These are phyloP conservation scores for Amauroascus niger DNA, from an alignment of 2,329 filamentous ascomycete species.

Conservation along the genomic window DNA sequence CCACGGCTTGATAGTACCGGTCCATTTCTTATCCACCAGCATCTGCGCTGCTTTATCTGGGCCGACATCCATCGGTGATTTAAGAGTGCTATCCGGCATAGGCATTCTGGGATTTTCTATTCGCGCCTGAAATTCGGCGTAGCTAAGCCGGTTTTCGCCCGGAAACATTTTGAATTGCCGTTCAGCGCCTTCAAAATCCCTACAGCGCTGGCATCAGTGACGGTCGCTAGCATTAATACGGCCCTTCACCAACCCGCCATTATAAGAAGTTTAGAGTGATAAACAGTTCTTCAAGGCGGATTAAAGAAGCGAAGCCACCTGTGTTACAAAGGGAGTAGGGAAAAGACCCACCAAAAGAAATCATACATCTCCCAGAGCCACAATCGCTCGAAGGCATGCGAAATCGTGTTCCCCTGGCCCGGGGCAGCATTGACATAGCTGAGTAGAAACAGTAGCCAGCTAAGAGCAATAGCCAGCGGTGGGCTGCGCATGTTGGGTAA, in stretches of 20 bases:
- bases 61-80: not conserved
- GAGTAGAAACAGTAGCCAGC: not conserved
- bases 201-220: too few species aligned
- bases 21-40: not conserved
- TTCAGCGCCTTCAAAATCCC: too few species aligned
- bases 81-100: not conserved
- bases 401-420: not conserved
- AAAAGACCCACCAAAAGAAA: not conserved
- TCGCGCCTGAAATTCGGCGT: not conserved
- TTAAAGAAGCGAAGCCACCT: too few species aligned
- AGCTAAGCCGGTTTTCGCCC: not conserved
- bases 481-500: not conserved
- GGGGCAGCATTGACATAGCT: not conserved
- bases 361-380: conserved; percentile 9
- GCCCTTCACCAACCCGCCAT: too few species aligned
- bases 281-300: too few species aligned
- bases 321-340: not conserved
- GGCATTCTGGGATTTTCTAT: not conserved
- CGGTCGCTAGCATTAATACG: too few species aligned
- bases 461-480: not conserved
- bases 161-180: not conserved
- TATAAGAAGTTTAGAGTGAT: too few species aligned
- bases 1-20: not conserved
- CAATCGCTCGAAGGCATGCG: not conserved
- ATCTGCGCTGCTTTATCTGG: not conserved